These are phyloP conservation scores for Penicillium goetzii DNA, from an alignment of 495 filamentous ascomycete species.

Conservation along the genomic window DNA sequence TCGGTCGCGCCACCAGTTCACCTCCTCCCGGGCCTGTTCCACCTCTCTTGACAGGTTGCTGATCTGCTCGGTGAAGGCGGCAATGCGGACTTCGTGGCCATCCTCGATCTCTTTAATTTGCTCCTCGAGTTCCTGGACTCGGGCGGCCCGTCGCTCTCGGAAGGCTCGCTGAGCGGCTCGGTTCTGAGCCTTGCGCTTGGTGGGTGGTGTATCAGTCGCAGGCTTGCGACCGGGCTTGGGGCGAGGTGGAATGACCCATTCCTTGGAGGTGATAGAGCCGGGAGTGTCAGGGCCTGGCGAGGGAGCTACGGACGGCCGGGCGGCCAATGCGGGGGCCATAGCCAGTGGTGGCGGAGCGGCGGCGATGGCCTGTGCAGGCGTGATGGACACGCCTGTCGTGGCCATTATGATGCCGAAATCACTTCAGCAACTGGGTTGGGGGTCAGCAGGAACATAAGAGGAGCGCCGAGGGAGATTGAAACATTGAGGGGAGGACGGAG, in stretches of 20 bases:
- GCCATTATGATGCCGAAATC: constrained; percentile 36
- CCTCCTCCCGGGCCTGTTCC: constrained; percentile 52
- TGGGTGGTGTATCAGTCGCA: constrained; percentile 86
- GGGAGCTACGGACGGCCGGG: constrained; percentile 42
- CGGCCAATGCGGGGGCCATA: constrained; percentile 42
- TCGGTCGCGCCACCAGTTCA: constrained; percentile 52
- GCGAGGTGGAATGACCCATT: constrained; percentile 87
- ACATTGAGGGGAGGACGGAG: constrained; percentile 19
- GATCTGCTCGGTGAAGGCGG: constrained; percentile 51
- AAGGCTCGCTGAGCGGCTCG: constrained; percentile 90
- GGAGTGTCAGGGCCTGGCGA: constrained; percentile 49
- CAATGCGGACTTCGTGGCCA: constrained; percentile 50
- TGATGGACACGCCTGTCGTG: constrained; percentile 38
- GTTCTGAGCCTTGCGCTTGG: constrained; percentile 92
- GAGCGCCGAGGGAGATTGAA: neutral
- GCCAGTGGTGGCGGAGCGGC: constrained; percentile 36
- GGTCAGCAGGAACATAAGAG: constrained; percentile 25
- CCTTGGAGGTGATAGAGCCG: constrained; percentile 66
- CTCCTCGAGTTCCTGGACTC: constrained; percentile 85
- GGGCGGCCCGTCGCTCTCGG: constrained; percentile 81
- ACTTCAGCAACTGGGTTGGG: constrained; percentile 23
- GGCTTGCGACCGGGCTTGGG: constrained; percentile 95
- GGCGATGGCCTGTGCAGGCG: constrained; percentile 37
- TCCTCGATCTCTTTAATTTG: constrained; percentile 70
- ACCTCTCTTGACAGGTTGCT: constrained; percentile 54